Percentiles rank a stretch among this genome's conserved stretches.
These are phyloP conservation scores for Sphaerulina vaccinii DNA, from an alignment of 2,329 filamentous ascomycete genomes.

Conservation along the genomic window DNA sequence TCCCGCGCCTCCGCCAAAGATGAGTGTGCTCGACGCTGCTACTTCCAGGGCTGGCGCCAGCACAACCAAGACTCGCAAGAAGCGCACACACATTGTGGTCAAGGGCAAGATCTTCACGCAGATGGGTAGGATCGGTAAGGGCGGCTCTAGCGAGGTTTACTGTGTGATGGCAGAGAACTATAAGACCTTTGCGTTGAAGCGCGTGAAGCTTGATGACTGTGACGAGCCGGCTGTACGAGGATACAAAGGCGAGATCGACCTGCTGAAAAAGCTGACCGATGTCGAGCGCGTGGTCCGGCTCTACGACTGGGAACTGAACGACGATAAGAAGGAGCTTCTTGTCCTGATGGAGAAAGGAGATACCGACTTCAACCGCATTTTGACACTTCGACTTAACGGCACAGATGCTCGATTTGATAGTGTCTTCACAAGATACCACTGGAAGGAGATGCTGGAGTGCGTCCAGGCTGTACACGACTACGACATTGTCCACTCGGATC, in stretches of 20 bases:
- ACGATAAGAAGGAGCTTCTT: conserved; percentile 78
- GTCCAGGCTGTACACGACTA: conserved; percentile 82
- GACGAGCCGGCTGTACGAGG: conserved; percentile 81
- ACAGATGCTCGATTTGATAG: conserved; percentile 78
- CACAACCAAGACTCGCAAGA: conserved; percentile 70
- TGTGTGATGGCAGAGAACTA: conserved; percentile 96
- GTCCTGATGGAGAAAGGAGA: conserved; percentile 98
- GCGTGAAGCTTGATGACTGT: conserved; percentile 84
- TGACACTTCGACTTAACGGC: conserved; percentile 66
- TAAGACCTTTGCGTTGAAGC: conserved; percentile 90
- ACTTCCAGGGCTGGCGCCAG: conserved; percentile 80
- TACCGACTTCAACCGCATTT: conserved; percentile 82
- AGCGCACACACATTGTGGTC: conserved; percentile 78
- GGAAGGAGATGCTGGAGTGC: conserved; percentile 99
- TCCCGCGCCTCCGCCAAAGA: conserved; percentile 81
- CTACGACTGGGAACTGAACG: conserved; percentile 90
- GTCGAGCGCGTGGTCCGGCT: conserved; percentile 89
- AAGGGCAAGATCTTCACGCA: conserved; percentile 90
- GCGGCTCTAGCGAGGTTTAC: conserved; percentile 92
- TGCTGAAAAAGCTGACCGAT: conserved; percentile 75
- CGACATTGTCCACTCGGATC: conserved; percentile 93
- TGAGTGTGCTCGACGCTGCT: conserved; percentile 91
- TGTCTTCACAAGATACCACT: conserved; percentile 93
- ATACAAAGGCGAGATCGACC: conserved; percentile 92
- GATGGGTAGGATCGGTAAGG: conserved; percentile 85